Conservation (phyloP, 371 early-diverging fungal species). For the Rhizopus delemar region DNA sequence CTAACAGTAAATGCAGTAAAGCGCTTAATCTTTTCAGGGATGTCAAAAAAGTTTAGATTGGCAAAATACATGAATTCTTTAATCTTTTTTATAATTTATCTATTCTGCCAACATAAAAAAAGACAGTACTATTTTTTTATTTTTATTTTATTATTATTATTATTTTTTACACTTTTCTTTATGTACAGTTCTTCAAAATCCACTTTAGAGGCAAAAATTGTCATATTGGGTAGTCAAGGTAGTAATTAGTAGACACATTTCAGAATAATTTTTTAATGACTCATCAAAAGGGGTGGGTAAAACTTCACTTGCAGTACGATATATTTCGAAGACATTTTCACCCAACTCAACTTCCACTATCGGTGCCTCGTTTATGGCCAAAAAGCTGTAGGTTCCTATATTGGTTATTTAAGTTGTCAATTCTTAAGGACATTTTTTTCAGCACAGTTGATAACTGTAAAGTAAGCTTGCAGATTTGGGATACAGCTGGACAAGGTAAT, state of each 20-base stretch:
- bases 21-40: too few relatives aligned
- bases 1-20: too few relatives aligned
- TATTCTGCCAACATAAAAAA: neutral
- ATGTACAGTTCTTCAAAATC: constrained; percentile 43
- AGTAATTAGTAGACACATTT: constrained; percentile 5
- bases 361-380: constrained; percentile 81
- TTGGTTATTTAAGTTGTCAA: neutral
- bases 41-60: too few relatives aligned
- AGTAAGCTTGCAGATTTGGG: constrained; percentile 72
- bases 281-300: constrained; percentile 70
- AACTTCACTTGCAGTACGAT: constrained; percentile 81
- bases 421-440: constrained; percentile 6
- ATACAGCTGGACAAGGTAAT: constrained; percentile 70
- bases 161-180: neutral
- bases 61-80: too few relatives aligned
- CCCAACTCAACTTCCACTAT: constrained; percentile 81
- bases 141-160: constrained; percentile 1
- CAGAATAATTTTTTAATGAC: neutral
- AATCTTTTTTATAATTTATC: too few relatives aligned
- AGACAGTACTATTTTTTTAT: neutral
- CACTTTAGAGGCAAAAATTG: constrained; percentile 75
- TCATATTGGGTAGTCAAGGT: constrained; percentile 75
- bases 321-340: constrained; percentile 76
- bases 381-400: constrained; percentile 59
- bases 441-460: constrained; percentile 69